Evolutionary conservation across 2,329 filamentous ascomycete genomes (phyloP).

Genomic region (Trichoderma harzianum): DNA sequence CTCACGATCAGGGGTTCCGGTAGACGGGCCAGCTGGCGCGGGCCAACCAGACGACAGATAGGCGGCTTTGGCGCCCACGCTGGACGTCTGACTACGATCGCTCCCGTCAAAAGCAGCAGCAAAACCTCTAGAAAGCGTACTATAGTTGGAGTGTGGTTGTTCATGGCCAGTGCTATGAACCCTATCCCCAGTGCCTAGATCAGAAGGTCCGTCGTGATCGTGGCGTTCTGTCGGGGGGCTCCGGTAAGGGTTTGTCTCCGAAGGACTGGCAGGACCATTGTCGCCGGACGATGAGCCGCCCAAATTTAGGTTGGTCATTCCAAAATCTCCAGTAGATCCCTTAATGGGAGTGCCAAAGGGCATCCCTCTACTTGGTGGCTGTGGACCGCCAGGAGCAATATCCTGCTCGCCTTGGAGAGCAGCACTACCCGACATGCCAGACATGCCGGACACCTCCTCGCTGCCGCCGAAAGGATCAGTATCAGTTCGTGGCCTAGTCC

Average conservation of each 20-base stretch:
- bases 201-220: slow-evolving; percentile 56
- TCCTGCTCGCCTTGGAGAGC: slow-evolving; percentile 74
- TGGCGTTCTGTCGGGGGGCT: slow-evolving; percentile 79
- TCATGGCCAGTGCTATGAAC: slow-evolving; percentile 40
- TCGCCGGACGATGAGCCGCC: slow-evolving; percentile 48
- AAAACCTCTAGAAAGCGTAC: slow-evolving; percentile 51
- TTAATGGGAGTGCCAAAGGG: slow-evolving; percentile 55
- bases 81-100: slow-evolving; percentile 91
- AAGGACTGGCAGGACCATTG: slow-evolving; percentile 79
- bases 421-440: slow-evolving; percentile 58
- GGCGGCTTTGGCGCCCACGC: slow-evolving; percentile 71
- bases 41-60: slow-evolving; percentile 67
- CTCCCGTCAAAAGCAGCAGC: slow-evolving; percentile 62
- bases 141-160: slow-evolving; percentile 49
- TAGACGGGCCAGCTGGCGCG: slow-evolving; percentile 52
- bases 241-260: slow-evolving; percentile 93
- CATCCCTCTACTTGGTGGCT: slow-evolving; percentile 35
- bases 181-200: slow-evolving; percentile 48
- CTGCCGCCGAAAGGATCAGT: slow-evolving; percentile 70
- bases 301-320: slow-evolving; percentile 58
- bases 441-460: slow-evolving; percentile 33
- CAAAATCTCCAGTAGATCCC: slow-evolving; percentile 55
- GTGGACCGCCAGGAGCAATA: slow-evolving; percentile 43
- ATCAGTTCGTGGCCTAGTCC: slow-evolving; percentile 62
- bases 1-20: slow-evolving; percentile 66